phyloP scores from a whole-genome alignment of 352 stramenopile species.

The Phytophthora tubulina region DNA sequence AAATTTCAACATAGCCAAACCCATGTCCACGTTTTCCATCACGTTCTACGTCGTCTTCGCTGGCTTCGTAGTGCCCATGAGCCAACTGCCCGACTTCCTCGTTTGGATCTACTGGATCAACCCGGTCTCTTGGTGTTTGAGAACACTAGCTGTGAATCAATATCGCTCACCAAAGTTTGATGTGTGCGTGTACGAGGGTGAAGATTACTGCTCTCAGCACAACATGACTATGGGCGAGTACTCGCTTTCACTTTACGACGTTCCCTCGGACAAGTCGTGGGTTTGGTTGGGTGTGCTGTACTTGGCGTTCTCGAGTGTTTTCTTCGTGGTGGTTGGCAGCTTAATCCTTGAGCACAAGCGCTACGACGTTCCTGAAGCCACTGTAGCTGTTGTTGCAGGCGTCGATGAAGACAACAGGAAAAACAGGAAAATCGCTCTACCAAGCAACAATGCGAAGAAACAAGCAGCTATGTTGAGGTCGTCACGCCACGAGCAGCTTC shows the following conservation, averaged over 20 bases:
- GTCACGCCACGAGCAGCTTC: constrained; percentile 15
- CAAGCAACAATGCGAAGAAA: neutral
- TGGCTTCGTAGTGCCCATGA: constrained; percentile 32
- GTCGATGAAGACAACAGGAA: constrained; percentile 15
- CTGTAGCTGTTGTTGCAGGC: constrained; percentile 20
- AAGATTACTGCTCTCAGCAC: constrained; percentile 40
- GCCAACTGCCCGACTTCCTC: constrained; percentile 40
- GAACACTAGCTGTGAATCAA: constrained; percentile 45
- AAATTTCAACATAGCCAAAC: constrained; percentile 41
- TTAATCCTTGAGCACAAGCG: constrained; percentile 43
- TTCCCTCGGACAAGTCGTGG: constrained; percentile 43
- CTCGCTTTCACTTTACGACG: constrained; percentile 37
- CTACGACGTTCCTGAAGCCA: constrained; percentile 24
- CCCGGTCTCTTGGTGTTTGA: constrained; percentile 53
- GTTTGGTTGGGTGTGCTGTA: constrained; percentile 32
- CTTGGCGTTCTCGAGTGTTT: constrained; percentile 26
- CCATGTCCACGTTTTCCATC: constrained; percentile 49
- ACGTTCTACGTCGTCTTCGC: constrained; percentile 34
- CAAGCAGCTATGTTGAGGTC: constrained; percentile 23
- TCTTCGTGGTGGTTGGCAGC: constrained; percentile 40
- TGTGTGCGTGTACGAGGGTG: constrained; percentile 35
- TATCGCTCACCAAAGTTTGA: constrained; percentile 43
- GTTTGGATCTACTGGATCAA: constrained; percentile 74
- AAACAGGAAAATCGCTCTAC: constrained; percentile 6
- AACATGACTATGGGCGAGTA: constrained; percentile 46